phyloP scores from a whole-genome alignment of 2,329 filamentous ascomycete genomes.

The Penicillium sumatraense region DNA sequence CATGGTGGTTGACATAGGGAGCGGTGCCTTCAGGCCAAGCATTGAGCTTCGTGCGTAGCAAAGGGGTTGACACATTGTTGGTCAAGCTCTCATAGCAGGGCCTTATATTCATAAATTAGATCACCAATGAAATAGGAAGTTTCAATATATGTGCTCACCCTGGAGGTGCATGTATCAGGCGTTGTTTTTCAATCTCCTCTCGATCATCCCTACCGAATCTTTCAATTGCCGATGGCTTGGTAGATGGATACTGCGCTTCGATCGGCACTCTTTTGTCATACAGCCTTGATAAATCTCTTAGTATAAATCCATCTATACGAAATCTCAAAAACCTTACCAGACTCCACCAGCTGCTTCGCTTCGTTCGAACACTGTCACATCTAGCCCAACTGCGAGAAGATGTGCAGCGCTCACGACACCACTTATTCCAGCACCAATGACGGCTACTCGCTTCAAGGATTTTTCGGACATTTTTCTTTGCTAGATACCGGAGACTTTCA shows the following conservation, averaged over 20 bases:
- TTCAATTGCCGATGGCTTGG: constrained; percentile 41
- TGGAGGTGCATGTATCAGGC: constrained; percentile 51
- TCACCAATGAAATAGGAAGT: too few relatives aligned
- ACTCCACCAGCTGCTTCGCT: constrained; percentile 58
- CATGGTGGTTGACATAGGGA: constrained; percentile 62
- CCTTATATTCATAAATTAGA: constrained; percentile 31
- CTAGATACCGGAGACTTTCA: background rate
- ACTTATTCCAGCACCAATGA: constrained; percentile 59
- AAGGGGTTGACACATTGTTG: constrained; percentile 59
- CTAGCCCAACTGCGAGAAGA: constrained; percentile 49
- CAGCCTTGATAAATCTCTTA: constrained; percentile 38
- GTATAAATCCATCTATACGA: background rate
- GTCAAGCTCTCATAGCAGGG: constrained; percentile 58
- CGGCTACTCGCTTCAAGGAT: constrained; percentile 40
- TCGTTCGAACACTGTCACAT: constrained; percentile 61
- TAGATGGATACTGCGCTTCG: constrained; percentile 54
- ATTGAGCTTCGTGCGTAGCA: constrained; percentile 56
- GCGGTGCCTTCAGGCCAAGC: constrained; percentile 64
- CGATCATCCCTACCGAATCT: constrained; percentile 23
- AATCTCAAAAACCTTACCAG: constrained; percentile 49
- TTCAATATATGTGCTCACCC: constrained; percentile 39
- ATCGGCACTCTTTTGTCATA: constrained; percentile 55
- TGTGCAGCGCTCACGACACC: constrained; percentile 55
- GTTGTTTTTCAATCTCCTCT: constrained; percentile 19
- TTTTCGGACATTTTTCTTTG: constrained; percentile 23